Base-by-base conservation (phyloP, 352 stramenopile species). In the Phytophthora pistaciae region DNA sequence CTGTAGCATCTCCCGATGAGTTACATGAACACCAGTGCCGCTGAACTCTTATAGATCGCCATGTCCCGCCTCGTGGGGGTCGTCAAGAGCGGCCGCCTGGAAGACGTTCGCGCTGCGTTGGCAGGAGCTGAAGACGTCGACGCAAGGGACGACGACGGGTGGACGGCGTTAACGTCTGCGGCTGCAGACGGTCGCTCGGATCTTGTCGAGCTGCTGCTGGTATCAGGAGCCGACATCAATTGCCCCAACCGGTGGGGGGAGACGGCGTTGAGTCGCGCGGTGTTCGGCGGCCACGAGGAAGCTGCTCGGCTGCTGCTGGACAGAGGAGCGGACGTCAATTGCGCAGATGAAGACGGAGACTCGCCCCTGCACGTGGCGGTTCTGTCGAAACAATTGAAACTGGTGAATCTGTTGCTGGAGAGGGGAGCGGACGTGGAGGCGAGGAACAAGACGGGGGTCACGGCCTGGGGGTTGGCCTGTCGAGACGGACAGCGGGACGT, bases 301-400 rank as follows among this genome's bases (percentile, higher is more conserved):
- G 40, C 21, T 27, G 42, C 42, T 42, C 40, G 29, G 13, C 6
- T 56, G 29, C 11, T 68, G 38, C 38, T 68, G 18, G 52, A 63
- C 20, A 42, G 52, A 23, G 61, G 52, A 20, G 62, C 52, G 36
- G 38, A 33, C 13, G 40, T 44, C 6, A 44, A 62, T 13, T 50
- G 50, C 3, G 33, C 62, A 25, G 62, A 68, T 20, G 62, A 68
- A 61, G 61, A 63, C 20, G 62, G 62, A 27, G 62, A 68, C 25
- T 62, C 62, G 6, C 40, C 62, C 5, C 29, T 68, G 6, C 50
- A 56, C 16, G 53, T 68, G n/a, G 62, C 62, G 7, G 52, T 62
- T n/a, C 54, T 62, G 20, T 25, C 38, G 18, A 31, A 16, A 5
- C 38, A 46, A 4, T 16, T 68, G n/a, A 40, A 61, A 1, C 3